These are phyloP conservation scores for Daldinia sp. DNA, from an alignment of 2,329 filamentous ascomycete genomes.

Conservation along the genomic window DNA sequence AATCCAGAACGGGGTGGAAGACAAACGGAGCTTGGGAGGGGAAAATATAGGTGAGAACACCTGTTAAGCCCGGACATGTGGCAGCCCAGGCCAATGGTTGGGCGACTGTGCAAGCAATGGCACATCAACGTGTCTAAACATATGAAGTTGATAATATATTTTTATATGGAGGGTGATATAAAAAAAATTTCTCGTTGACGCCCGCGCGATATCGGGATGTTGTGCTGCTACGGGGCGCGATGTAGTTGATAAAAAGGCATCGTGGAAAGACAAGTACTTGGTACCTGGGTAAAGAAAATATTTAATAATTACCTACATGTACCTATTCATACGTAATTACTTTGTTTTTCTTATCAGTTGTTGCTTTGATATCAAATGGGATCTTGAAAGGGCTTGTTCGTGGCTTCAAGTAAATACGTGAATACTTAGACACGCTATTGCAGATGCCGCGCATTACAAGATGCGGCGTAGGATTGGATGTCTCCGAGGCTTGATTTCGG, in stretches of 20 bases:
- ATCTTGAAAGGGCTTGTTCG: neutral
- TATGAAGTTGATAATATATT: constrained; percentile 7
- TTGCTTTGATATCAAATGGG: neutral
- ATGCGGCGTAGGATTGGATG: constrained; percentile 22
- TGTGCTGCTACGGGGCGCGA: neutral
- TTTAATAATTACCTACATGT: too few species aligned
- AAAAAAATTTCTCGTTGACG: neutral
- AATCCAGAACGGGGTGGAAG: neutral
- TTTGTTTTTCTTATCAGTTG: neutral
- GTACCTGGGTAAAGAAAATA: too few species aligned
- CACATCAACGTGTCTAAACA: constrained; percentile 25
- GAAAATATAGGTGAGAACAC: neutral
- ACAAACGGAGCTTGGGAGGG: neutral
- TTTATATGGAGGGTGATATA: constrained; percentile 2
- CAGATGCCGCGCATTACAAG: constrained; percentile 22
- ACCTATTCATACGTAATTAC: too few species aligned
- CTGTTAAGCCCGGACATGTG: constrained; percentile 37
- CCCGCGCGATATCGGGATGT: neutral
- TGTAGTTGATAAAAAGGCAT: constrained; percentile 9
- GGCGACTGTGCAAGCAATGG: constrained; percentile 17
- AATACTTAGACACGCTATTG: constrained; percentile 4
- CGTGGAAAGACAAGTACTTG: too few species aligned
- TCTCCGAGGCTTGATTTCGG: constrained; percentile 1
- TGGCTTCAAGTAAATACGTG: neutral
- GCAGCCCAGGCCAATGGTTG: constrained; percentile 28